phyloP scores from a whole-genome alignment of 768 basidiomycete species.

The Mrakia gelida region DNA sequence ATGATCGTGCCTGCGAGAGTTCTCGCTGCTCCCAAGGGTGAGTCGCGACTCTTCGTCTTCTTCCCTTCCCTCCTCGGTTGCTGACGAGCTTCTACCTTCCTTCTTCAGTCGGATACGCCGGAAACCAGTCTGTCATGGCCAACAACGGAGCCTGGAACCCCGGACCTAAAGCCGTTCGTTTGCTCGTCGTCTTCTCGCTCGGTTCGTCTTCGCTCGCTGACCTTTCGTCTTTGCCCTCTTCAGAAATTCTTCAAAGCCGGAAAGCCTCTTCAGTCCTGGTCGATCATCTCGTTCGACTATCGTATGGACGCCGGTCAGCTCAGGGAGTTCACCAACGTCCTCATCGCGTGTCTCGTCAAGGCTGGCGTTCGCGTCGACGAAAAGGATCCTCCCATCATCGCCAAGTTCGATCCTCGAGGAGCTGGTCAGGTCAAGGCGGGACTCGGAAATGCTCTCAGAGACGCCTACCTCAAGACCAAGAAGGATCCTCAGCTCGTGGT shows the following conservation, averaged over 20 bases:
- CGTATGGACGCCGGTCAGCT: background rate
- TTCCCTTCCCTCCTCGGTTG: too few species aligned
- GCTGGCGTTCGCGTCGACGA: background rate
- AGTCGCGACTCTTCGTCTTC: too few species aligned
- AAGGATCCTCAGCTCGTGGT: slow-evolving; percentile 29
- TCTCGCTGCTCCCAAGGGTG: background rate
- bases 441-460: background rate
- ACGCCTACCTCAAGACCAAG: background rate
- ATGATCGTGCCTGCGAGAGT: slow-evolving; percentile 17
- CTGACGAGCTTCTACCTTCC: too few species aligned
- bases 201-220: slow-evolving; percentile 3
- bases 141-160: slow-evolving; percentile 23
- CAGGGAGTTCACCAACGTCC: background rate
- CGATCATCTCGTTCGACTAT: background rate
- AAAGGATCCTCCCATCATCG: slow-evolving; percentile 4
- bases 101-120: slow-evolving; percentile 3
- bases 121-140: background rate
- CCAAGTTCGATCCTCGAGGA: background rate
- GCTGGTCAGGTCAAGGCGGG: background rate
- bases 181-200: too few species aligned
- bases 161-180: background rate
- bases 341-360: background rate
- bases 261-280: background rate
- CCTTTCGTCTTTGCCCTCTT: background rate
- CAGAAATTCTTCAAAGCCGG: background rate